Evolutionary conservation across 2,329 filamentous ascomycete genomes (phyloP).

Genomic region (Chrysosporium queenslandicum): DNA sequence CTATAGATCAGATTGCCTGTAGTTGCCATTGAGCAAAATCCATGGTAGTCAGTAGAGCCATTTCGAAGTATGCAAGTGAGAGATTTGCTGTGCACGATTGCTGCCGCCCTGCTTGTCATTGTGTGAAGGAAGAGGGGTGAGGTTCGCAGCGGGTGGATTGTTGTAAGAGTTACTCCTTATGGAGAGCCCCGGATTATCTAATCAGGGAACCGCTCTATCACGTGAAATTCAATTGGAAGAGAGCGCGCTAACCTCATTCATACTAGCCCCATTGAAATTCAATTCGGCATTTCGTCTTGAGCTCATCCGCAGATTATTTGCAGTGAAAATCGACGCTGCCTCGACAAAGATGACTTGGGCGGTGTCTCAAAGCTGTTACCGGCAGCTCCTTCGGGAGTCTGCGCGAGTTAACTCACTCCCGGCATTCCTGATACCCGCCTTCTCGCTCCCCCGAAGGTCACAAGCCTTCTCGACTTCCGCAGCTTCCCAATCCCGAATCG

Average conservation of each 20-base stretch:
- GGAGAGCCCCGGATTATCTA: neutral
- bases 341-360: slow-evolving; percentile 52
- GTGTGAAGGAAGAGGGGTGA: neutral
- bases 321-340: neutral
- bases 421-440: slow-evolving; percentile 62
- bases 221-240: neutral
- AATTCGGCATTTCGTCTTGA: slow-evolving; percentile 7
- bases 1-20: neutral
- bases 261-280: slow-evolving; percentile 1
- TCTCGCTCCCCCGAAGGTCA: slow-evolving; percentile 39
- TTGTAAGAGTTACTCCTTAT: neutral
- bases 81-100: neutral
- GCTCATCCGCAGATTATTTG: neutral
- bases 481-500: slow-evolving; percentile 67
- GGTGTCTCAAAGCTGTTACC: slow-evolving; percentile 51
- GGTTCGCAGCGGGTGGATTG: neutral
- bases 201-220: neutral
- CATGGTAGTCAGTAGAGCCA: neutral
- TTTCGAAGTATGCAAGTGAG: neutral
- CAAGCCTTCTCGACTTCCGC: slow-evolving; percentile 63
- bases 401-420: slow-evolving; percentile 49
- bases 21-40: neutral
- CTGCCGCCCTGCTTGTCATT: neutral
- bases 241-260: neutral
- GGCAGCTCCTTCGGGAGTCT: slow-evolving; percentile 45